Conservation (phyloP, 192 early-diverging fungal species). For the Rhizoclosmatium globosum region DNA sequence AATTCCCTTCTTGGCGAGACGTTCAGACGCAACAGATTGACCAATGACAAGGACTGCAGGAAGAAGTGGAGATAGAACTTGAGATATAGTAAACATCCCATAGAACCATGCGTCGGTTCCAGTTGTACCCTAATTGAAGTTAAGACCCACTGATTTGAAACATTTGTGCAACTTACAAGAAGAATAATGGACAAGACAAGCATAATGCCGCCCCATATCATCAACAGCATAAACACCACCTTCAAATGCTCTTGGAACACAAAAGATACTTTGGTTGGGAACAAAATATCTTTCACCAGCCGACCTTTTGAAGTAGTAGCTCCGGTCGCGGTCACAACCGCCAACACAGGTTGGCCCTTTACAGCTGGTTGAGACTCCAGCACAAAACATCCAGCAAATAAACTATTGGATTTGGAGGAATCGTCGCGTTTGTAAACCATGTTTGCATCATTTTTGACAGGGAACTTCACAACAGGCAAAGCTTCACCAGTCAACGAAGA, state of each 20-base stretch:
- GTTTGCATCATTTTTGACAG: slow-evolving; percentile 64
- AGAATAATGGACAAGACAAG: slow-evolving; percentile 40
- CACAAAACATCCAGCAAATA: slow-evolving; percentile 75
- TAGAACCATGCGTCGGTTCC: slow-evolving; percentile 78
- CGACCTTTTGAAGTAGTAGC: slow-evolving; percentile 72
- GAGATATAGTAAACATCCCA: slow-evolving; percentile 75
- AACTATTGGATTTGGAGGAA: slow-evolving; percentile 60
- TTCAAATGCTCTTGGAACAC: slow-evolving; percentile 84
- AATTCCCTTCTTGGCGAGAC: slow-evolving; percentile 70
- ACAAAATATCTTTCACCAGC: slow-evolving; percentile 80
- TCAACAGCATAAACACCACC: slow-evolving; percentile 68
- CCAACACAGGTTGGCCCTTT: slow-evolving; percentile 50
- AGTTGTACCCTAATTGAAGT: neutral
- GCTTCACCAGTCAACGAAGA: slow-evolving; percentile 80
- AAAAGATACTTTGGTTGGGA: slow-evolving; percentile 73
- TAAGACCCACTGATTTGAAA: no score
- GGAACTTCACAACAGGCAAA: slow-evolving; percentile 79
- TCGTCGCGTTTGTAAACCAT: slow-evolving; percentile 37
- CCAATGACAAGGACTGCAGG: slow-evolving; percentile 80
- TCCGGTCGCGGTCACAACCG: slow-evolving; percentile 73
- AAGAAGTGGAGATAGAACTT: slow-evolving; percentile 73
- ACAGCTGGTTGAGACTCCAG: slow-evolving; percentile 59
- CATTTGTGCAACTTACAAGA: no score
- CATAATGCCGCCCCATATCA: slow-evolving; percentile 72
- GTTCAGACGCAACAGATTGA: slow-evolving; percentile 72